Conservation (phyloP, 257 asterid genomes). For the Lavandula angustifolia region DNA sequence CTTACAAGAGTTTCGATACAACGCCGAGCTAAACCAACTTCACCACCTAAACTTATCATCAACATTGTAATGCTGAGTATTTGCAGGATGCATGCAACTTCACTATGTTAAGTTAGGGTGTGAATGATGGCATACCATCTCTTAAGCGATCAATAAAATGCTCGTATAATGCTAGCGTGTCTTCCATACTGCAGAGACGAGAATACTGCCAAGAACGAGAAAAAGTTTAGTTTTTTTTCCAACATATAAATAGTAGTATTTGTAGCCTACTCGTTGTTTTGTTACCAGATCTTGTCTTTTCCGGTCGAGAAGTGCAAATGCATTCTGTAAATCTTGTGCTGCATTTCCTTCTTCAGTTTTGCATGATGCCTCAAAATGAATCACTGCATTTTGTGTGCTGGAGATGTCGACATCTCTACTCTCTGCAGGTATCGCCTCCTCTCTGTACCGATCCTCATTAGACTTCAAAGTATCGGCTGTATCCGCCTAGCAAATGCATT, state of each 20-base stretch:
- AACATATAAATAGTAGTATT: conserved; percentile 1
- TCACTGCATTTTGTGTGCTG: conserved; percentile 25
- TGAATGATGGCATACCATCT: conserved; percentile 37
- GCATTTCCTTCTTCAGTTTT: conserved; percentile 24
- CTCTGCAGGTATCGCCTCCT: conserved; percentile 28
- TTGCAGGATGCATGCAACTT: no score
- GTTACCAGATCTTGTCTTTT: conserved; percentile 57
- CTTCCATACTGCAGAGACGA: conserved; percentile 30
- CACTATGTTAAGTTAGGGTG: background rate
- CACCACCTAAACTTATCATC: conserved; percentile 31
- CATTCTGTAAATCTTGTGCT: conserved; percentile 39
- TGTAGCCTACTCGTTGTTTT: no score
- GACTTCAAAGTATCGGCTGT: conserved; percentile 24
- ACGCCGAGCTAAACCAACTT: conserved; percentile 34
- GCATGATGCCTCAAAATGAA: conserved; percentile 19
- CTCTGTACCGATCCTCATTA: conserved; percentile 1
- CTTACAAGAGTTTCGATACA: conserved; percentile 23
- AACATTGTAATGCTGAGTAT: no score
- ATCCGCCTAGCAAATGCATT: conserved; percentile 35
- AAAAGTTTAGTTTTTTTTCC: background rate
- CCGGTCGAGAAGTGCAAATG: conserved; percentile 42
- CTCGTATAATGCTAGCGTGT: conserved; percentile 35
- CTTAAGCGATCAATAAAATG: conserved; percentile 34
- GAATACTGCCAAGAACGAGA: conserved; percentile 34
- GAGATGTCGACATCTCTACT: conserved; percentile 19